phyloP scores from a whole-genome alignment of 805 yeast species.

The Saccharomycopsis fibuligera region DNA sequence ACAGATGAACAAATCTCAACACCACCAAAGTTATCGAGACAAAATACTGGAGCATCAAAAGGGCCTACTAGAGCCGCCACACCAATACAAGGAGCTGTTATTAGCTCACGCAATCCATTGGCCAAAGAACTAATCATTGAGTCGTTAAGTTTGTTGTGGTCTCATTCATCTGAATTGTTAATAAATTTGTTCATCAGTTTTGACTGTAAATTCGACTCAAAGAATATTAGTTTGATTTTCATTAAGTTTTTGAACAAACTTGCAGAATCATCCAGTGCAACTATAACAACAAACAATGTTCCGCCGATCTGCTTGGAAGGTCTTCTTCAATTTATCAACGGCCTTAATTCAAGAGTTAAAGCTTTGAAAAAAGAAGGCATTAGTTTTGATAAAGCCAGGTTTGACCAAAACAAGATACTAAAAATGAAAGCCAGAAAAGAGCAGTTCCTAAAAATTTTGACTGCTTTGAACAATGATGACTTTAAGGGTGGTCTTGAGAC shows the following conservation, averaged over 20 bases:
- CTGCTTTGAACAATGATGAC: conserved; percentile 57
- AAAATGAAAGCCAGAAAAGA: conserved; percentile 47
- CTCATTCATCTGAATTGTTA: conserved; percentile 71
- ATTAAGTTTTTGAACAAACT: conserved; percentile 68
- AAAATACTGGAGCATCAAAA: conserved; percentile 17
- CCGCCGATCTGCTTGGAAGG: conserved; percentile 95
- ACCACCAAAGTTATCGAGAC: not conserved
- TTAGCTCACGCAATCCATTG: conserved; percentile 28
- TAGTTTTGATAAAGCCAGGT: conserved; percentile 8
- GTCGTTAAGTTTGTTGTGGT: conserved; percentile 75
- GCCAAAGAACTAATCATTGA: conserved; percentile 80
- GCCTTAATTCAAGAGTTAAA: conserved; percentile 35
- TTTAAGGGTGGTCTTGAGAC: conserved; percentile 20
- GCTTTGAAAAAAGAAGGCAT: conserved; percentile 17
- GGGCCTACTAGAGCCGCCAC: conserved; percentile 27
- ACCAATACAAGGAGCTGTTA: conserved; percentile 24
- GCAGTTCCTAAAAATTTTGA: conserved; percentile 70
- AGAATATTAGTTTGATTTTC: conserved; percentile 64
- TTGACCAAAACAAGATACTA: conserved; percentile 10
- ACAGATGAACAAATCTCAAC: conserved; percentile 1
- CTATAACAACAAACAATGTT: conserved; percentile 71
- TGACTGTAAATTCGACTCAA: conserved; percentile 77
- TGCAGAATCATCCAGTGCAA: conserved; percentile 81
- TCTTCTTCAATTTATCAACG: conserved; percentile 59
- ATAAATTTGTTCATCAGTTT: conserved; percentile 71